Base-by-base conservation (phyloP, 768 basidiomycete genomes). In the Leccinum ochraceum region DNA sequence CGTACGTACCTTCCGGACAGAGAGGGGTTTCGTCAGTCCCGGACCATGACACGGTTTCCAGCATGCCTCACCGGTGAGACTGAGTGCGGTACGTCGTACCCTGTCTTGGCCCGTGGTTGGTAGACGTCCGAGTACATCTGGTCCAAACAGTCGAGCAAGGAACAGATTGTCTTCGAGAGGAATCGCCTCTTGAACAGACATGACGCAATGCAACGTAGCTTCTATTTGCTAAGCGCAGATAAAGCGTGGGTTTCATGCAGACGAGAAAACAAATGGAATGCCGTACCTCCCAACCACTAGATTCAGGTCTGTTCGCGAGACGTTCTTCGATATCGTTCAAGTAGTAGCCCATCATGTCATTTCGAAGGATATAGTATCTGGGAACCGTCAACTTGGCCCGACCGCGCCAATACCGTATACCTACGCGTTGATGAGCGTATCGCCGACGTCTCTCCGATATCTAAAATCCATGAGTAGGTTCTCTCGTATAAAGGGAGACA, bases 401-500 rank as follows among this genome's bases (percentile, higher is more conserved):
- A 42, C 34, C 2, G 24, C 9, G 14, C 10, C 36, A 11, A 53
- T 46, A 53, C 6, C 46, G 3, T 17, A 20, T 20, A 79, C 88
- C 57, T 75, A 94, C 90, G 92, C 91, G 65, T 94, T 95, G 61
- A 94, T 88, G 14, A 95, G 79, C 1, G 90, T 92, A 74, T 95
- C 93, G 0, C 92, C 93, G 26, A 93, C 86, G 60, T 94, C 92
- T 62, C 92, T 77, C 65, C 93, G 86, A 75, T 92, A 94, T 32
- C 90, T 92, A 63, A 10, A 62, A 58, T 51, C 58, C 13, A 20
- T 67, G 24, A 65, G 53, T 46, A 53, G 8, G 28, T 16, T 42
- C 26, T 54, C 7, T 9, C 22, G 22, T 9, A 22, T 42, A 42
- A 50, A 20, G 22, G 3, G 30, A 24, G 34, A 57, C 42, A 30